These are phyloP conservation scores for Crataegus laevigata DNA, from an alignment of 306 rosid genomes.

Conservation along the genomic window DNA sequence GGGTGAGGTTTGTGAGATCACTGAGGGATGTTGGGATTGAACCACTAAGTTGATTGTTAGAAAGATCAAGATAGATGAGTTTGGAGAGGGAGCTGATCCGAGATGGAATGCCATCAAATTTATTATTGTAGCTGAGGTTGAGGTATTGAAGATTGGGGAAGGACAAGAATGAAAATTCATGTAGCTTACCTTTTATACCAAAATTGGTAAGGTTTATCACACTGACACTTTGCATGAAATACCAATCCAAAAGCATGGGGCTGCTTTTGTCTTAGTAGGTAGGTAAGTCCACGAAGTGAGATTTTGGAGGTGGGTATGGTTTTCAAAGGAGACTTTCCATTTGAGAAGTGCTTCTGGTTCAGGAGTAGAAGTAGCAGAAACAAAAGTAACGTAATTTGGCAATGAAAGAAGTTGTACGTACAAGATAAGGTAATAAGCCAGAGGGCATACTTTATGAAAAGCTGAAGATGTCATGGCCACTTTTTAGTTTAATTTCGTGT, in stretches of 20 bases:
- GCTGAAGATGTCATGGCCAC: neutral
- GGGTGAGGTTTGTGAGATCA: neutral
- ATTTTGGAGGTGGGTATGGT: neutral
- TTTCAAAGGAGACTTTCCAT: neutral
- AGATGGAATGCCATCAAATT: neutral
- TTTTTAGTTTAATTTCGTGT: no score
- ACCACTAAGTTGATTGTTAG: neutral
- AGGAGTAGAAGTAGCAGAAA: no score
- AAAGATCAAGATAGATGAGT: neutral
- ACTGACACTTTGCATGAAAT: neutral
- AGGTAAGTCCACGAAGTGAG: constrained; percentile 10
- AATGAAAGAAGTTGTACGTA: no score
- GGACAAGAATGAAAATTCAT: neutral
- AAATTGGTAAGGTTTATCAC: neutral
- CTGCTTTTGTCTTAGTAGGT: neutral
- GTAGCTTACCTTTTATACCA: neutral
- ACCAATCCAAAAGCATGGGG: neutral
- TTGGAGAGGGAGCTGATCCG: neutral
- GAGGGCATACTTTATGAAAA: no score
- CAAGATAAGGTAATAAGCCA: no score
- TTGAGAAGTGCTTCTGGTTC: no score
- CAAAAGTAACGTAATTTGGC: accelerated
- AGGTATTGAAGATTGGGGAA: neutral
- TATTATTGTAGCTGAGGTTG: neutral
- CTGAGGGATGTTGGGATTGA: no score